Evolutionary conservation across 192 early-diverging fungal species (phyloP).

Genomic region (Cladochytrium replicatum): DNA sequence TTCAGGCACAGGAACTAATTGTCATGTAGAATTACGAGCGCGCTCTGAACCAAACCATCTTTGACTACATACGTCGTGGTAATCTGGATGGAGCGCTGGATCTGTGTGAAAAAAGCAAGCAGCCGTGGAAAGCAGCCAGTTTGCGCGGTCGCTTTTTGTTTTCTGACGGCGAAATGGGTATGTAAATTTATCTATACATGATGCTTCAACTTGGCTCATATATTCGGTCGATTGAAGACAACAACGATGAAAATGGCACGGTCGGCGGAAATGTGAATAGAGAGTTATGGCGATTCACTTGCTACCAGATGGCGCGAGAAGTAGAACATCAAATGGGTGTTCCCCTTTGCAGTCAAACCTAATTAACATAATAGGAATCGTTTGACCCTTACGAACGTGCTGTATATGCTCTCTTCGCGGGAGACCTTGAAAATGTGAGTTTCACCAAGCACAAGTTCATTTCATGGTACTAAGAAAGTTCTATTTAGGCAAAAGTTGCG

Average conservation of each 20-base stretch:
- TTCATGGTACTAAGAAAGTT: background rate
- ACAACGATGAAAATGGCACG: slow-evolving; percentile 31
- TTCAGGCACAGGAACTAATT: too few species aligned
- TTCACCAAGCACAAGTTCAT: too few species aligned
- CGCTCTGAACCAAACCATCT: slow-evolving; percentile 54
- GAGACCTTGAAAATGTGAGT: slow-evolving; percentile 59
- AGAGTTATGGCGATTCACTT: slow-evolving; percentile 56
- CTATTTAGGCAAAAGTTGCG: slow-evolving; percentile 46
- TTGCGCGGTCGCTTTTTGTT: slow-evolving; percentile 54
- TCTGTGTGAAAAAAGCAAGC: slow-evolving; percentile 59
- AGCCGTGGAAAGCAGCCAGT: slow-evolving; percentile 74
- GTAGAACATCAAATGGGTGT: slow-evolving; percentile 3
- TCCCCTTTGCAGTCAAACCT: background rate
- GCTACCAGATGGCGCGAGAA: slow-evolving; percentile 45
- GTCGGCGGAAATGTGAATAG: slow-evolving; percentile 52
- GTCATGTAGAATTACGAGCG: slow-evolving; percentile 36
- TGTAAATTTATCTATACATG: slow-evolving; percentile 8
- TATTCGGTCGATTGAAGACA: slow-evolving; percentile 25
- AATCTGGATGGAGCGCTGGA: slow-evolving; percentile 51
- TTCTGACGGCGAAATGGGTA: slow-evolving; percentile 37
- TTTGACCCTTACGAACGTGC: slow-evolving; percentile 67
- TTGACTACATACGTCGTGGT: slow-evolving; percentile 70
- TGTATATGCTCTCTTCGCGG: slow-evolving; percentile 61
- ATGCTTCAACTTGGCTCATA: background rate
- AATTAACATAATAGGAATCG: slow-evolving; percentile 15